phyloP scores from a whole-genome alignment of 768 basidiomycete species.

The Boletus edulis region DNA sequence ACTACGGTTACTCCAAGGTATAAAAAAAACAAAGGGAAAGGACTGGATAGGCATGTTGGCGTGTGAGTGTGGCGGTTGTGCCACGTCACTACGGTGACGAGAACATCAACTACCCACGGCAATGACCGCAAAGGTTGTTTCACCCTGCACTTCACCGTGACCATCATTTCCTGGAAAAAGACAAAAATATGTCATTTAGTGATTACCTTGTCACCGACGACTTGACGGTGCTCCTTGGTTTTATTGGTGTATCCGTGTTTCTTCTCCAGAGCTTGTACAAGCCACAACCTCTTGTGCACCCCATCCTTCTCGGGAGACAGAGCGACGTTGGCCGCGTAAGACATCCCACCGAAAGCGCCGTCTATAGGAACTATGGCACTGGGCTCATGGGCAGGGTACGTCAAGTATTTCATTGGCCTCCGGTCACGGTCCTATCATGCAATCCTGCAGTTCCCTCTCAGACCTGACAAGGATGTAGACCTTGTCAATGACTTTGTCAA shows the following conservation, averaged over 20 bases:
- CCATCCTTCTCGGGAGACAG: constrained; percentile 90
- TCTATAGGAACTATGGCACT: constrained; percentile 89
- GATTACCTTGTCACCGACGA: constrained; percentile 75
- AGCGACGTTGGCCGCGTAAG: constrained; percentile 84
- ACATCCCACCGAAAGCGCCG: constrained; percentile 77
- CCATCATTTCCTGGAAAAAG: not conserved
- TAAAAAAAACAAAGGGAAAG: too few relatives aligned
- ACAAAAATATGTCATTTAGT: constrained; percentile 40
- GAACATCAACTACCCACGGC: constrained; percentile 3
- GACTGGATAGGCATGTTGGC: too few relatives aligned
- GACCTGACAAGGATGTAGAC: constrained; percentile 70
- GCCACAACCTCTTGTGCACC: constrained; percentile 85
- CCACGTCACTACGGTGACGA: too few relatives aligned
- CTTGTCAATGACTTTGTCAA: constrained; percentile 65
- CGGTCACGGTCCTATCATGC: not conserved
- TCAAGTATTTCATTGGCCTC: constrained; percentile 11
- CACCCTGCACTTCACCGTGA: not conserved
- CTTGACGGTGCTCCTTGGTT: constrained; percentile 70
- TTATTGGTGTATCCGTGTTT: constrained; percentile 75
- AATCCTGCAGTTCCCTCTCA: constrained; percentile 59
- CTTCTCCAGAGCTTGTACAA: constrained; percentile 76
- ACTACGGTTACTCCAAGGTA: too few relatives aligned
- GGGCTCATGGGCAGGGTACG: constrained; percentile 78
- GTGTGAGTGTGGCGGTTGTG: too few relatives aligned
- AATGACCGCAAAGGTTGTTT: not conserved